A percentile compares a stretch with the other conserved stretches of the same genome.
Conservation (phyloP, 441 rosid genomes). For the Jatropha multifida region DNA sequence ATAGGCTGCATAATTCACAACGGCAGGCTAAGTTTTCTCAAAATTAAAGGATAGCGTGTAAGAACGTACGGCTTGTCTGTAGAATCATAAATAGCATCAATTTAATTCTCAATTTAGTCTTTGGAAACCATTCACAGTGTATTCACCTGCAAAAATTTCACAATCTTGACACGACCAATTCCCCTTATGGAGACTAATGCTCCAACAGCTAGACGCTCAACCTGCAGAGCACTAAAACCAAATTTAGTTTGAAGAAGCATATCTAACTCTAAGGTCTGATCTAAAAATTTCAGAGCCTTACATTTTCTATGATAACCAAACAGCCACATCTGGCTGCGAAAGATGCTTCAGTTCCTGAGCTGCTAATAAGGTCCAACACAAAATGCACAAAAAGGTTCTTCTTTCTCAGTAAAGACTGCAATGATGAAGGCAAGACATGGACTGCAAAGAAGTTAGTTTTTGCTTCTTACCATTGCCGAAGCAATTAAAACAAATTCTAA, state of each 20-base stretch:
- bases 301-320: conserved; percentile 62
- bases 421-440: not conserved
- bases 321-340: conserved; percentile 80
- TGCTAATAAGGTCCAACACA: conserved; percentile 61
- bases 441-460: not conserved
- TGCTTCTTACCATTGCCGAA: not conserved
- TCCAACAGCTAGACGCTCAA: conserved; percentile 64
- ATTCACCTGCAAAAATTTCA: conserved; percentile 53
- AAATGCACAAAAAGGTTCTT: conserved; percentile 72
- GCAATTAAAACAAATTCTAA: not conserved
- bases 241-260: conserved; percentile 2
- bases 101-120: too few species aligned
- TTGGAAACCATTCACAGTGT: not conserved
- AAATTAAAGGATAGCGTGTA: too few species aligned
- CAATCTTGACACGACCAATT: conserved; percentile 63
- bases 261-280: not conserved
- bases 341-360: conserved; percentile 58
- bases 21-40: not conserved
- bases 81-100: too few species aligned
- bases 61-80: too few species aligned
- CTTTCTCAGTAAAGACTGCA: conserved; percentile 56
- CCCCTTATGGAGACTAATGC: conserved; percentile 71
- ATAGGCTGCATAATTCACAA: not conserved
- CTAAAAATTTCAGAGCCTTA: conserved; percentile 33
- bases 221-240: conserved; percentile 39